Evolutionary conservation across 352 stramenopile species (phyloP).

Genomic region (Globisporangium canariense): DNA sequence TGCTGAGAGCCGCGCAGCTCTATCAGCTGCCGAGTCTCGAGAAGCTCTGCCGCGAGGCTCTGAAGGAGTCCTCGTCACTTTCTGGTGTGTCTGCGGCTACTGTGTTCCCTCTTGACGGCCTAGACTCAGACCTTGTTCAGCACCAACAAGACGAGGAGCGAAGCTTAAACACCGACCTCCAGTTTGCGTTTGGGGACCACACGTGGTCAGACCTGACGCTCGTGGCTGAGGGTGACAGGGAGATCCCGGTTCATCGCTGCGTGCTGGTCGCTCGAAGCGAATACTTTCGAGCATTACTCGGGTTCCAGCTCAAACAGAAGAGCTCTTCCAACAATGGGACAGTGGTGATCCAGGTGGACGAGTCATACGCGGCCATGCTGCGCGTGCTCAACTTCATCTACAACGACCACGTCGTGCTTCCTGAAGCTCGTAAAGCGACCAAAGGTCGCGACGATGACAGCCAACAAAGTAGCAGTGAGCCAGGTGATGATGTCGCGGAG

Average conservation of each 20-base stretch:
- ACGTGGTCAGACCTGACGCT: slow-evolving; percentile 53
- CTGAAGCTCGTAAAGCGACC: background rate
- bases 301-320: slow-evolving; percentile 25
- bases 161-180: slow-evolving; percentile 41
- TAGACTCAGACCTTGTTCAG: slow-evolving; percentile 1
- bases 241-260: slow-evolving; percentile 55
- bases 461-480: background rate
- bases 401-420: slow-evolving; percentile 39
- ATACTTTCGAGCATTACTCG: slow-evolving; percentile 61
- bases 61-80: slow-evolving; percentile 20
- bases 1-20: slow-evolving; percentile 42
- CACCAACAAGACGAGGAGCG: slow-evolving; percentile 12
- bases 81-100: background rate
- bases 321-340: background rate
- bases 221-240: slow-evolving; percentile 31
- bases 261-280: slow-evolving; percentile 61
- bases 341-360: slow-evolving; percentile 46
- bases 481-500: slow-evolving; percentile 1
- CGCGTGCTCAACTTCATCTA: slow-evolving; percentile 79
- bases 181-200: slow-evolving; percentile 40
- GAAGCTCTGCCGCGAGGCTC: slow-evolving; percentile 34
- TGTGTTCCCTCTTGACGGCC: slow-evolving; percentile 2
- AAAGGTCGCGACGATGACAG: background rate
- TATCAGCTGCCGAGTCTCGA: slow-evolving; percentile 42
- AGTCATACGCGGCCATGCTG: slow-evolving; percentile 41